phyloP scores from a whole-genome alignment of 2,329 filamentous ascomycete species.

The Hypomyces perniciosus region DNA sequence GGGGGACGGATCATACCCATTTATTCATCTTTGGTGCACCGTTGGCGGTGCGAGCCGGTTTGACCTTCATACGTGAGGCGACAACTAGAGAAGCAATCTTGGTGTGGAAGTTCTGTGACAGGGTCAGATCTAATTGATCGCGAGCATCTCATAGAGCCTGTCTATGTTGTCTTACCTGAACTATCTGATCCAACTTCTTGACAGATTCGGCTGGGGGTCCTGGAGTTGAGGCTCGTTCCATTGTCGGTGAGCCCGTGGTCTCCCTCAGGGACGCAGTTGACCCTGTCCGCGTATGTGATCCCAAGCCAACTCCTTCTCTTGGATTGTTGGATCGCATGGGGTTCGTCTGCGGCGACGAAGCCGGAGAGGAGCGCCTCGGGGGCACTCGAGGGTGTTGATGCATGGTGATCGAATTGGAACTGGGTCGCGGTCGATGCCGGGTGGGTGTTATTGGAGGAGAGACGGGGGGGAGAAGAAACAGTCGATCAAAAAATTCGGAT shows the following conservation, averaged over 20 bases:
- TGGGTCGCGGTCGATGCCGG: background rate
- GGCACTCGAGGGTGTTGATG: slow-evolving; percentile 82
- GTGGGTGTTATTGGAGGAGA: background rate
- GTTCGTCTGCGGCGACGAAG: slow-evolving; percentile 57
- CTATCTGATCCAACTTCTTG: slow-evolving; percentile 85
- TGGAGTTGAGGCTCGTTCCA: slow-evolving; percentile 35
- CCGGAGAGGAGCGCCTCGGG: slow-evolving; percentile 66
- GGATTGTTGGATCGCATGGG: slow-evolving; percentile 59
- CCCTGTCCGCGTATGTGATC: slow-evolving; percentile 36
- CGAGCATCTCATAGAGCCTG: background rate
- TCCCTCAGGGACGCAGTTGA: slow-evolving; percentile 40
- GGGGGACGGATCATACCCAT: slow-evolving; percentile 59
- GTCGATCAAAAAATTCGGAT: slow-evolving; percentile 24
- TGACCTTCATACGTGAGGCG: slow-evolving; percentile 71
- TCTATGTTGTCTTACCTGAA: slow-evolving; percentile 56
- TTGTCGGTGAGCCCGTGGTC: slow-evolving; percentile 42
- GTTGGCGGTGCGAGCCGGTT: slow-evolving; percentile 36
- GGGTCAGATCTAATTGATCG: background rate
- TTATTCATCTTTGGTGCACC: slow-evolving; percentile 63
- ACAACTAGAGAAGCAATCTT: slow-evolving; percentile 83
- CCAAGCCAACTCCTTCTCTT: slow-evolving; percentile 51
- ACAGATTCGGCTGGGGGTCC: slow-evolving; percentile 60
- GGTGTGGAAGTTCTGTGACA: slow-evolving; percentile 73
- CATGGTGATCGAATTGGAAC: slow-evolving; percentile 46
- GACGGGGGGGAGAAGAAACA: slow-evolving; percentile 7